A percentile compares a stretch with the other conserved stretches of the same genome.
Evolutionary conservation across 306 rosid genomes (phyloP).

Genomic region (Trifolium repens): DNA sequence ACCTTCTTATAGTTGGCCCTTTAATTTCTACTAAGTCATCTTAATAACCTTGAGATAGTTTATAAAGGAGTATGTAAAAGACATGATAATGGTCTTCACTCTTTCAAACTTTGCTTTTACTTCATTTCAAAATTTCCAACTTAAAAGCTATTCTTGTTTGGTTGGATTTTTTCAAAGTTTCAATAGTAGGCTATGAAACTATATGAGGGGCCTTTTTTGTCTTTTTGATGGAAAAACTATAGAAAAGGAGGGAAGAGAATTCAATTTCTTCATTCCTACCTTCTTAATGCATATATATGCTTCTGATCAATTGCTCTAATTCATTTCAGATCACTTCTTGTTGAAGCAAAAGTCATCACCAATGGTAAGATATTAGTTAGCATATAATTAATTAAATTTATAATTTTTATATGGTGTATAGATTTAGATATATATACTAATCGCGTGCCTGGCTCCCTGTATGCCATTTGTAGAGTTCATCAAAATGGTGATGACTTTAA

Average conservation of each 20-base stretch:
- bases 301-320: conserved; percentile 26
- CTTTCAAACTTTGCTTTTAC: conserved; percentile 32
- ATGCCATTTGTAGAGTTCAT: conserved; percentile 51
- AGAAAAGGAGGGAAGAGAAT: background rate
- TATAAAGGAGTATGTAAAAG: conserved; percentile 42
- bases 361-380: background rate
- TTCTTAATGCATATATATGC: conserved; percentile 25
- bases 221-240: conserved; percentile 15
- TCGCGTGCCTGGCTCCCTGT: conserved; percentile 58
- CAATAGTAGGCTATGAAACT: conserved; percentile 25
- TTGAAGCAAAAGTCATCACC: background rate
- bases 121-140: conserved; percentile 51
- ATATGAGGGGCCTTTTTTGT: conserved; percentile 27
- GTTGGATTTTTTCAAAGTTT: conserved; percentile 40
- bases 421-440: background rate
- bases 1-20: conserved; percentile 29
- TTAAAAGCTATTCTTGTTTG: conserved; percentile 41
- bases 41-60: conserved; percentile 42
- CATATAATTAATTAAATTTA: background rate
- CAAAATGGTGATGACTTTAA: conserved; percentile 22
- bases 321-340: conserved; percentile 36
- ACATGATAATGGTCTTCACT: conserved; percentile 24
- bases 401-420: background rate
- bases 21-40: conserved; percentile 26
- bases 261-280: conserved; percentile 20